phyloP scores from a whole-genome alignment of 1,284 basidiomycete species.

The Termitomyces sp. region DNA sequence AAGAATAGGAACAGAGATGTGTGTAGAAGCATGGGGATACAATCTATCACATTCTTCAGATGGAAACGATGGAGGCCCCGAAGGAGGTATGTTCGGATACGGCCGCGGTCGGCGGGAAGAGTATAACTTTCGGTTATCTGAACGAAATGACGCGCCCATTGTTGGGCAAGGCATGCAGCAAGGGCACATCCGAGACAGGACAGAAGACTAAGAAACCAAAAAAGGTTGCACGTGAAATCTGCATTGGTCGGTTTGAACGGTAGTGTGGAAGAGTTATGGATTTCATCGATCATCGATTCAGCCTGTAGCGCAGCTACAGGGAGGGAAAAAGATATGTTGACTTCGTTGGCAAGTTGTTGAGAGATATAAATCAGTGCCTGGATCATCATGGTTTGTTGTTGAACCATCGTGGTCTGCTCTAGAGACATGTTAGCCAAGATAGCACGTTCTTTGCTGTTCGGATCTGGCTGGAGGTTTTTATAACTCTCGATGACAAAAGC shows the following conservation, averaged over 20 bases:
- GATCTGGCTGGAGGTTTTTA: conserved; percentile 11
- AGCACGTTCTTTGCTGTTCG: neutral
- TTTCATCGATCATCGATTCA: neutral
- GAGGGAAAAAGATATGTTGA: neutral
- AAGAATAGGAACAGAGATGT: neutral
- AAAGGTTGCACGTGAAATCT: conserved; percentile 26
- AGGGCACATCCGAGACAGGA: conserved; percentile 27
- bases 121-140: conserved; percentile 14
- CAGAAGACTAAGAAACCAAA: conserved; percentile 32
- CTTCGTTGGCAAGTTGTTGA: neutral
- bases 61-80: neutral
- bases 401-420: neutral
- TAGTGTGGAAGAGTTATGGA: neutral
- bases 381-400: neutral
- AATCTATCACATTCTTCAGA: neutral
- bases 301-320: neutral
- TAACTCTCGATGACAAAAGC: conserved; percentile 14
- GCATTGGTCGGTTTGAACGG: conserved; percentile 18
- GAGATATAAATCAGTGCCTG: neutral
- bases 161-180: conserved; percentile 27
- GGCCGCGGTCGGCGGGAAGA: conserved; percentile 2
- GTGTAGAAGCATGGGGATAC: neutral
- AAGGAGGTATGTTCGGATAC: conserved; percentile 6
- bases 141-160: conserved; percentile 30
- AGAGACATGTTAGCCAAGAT: neutral